These are phyloP conservation scores for Sphaerulina vaccinii DNA, from an alignment of 2,329 filamentous ascomycete species.

Conservation along the genomic window DNA sequence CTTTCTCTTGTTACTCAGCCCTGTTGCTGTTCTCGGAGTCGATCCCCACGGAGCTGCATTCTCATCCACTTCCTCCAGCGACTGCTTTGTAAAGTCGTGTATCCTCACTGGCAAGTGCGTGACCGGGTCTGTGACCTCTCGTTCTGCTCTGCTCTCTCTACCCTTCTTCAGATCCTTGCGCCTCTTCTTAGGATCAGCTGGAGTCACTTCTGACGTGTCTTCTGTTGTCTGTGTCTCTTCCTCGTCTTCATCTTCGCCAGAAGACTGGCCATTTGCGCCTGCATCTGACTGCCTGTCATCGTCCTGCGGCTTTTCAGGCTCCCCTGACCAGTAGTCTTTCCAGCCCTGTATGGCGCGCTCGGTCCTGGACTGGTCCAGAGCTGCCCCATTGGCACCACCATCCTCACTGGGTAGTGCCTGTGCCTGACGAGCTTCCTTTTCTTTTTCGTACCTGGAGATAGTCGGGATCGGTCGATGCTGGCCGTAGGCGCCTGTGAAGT, in stretches of 20 bases:
- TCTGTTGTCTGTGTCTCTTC: constrained; percentile 28
- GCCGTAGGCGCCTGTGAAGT: constrained; percentile 46
- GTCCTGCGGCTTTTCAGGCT: constrained; percentile 14
- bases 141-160: constrained; percentile 48
- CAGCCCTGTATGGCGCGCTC: constrained; percentile 37
- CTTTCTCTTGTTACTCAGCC: constrained; percentile 47
- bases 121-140: constrained; percentile 69
- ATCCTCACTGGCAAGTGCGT: constrained; percentile 69
- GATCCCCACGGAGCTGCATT: constrained; percentile 46
- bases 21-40: constrained; percentile 45
- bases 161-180: constrained; percentile 52
- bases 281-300: constrained; percentile 17
- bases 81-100: constrained; percentile 65
- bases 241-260: constrained; percentile 17
- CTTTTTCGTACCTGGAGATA: constrained; percentile 47
- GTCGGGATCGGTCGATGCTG: constrained; percentile 48
- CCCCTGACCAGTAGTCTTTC: constrained; percentile 27
- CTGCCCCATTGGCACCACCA: constrained; percentile 28
- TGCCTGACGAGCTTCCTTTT: constrained; percentile 43
- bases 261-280: constrained; percentile 11
- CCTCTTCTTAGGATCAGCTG: constrained; percentile 46
- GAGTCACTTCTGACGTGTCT: constrained; percentile 48
- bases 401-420: constrained; percentile 34
- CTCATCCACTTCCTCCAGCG: constrained; percentile 52
- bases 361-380: constrained; percentile 32